Base-by-base conservation (phyloP, 345 rosid species). In the Mercurialis annua region DNA sequence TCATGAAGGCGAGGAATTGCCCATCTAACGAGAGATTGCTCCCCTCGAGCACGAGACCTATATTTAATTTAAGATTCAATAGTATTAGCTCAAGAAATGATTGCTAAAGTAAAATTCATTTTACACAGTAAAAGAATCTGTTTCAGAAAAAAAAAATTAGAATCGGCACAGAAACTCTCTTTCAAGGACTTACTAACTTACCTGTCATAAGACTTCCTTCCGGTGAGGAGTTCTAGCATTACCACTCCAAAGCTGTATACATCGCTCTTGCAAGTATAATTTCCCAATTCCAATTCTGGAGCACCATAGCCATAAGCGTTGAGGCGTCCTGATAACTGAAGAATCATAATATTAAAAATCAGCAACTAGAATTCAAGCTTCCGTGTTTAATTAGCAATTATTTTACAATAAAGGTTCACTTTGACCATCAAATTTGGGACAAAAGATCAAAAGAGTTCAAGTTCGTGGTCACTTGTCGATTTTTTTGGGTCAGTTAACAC, bases 241-340 rank as follows among this genome's bases (percentile, higher is more conserved):
- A 94, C 90, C 55, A 94, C 91, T 7, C 99, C 99, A 34, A 94
- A 90, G 82, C 97, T 94, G 71, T 83, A 91, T 38, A 94, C 84
- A 69, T 94, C 99, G 60, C 97, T 94, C 66, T 87, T 91, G 82
- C 87, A 86, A 58, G 95, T 84, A 57, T 86, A 89, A 64, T 77
- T 82, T 79, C 99, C 95, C 4, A 75, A 85, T 71, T 89, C 96
- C 4, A 81, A 76, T 74, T 94, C 97, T 6, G 92, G 91, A 58
- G 97, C 92, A 1, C 75, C 81, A 70, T 87, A 89, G 57, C 96
- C 89, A 1, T 73, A 60, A 42, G 71, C 62, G 69, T 38, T 66
- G 30, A 74, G 42, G 33, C 73, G 77, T 21, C 76, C 92, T 14
- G 84, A 73, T 76, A 82, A 66, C 96, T 87, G 78, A 64, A 65